A percentile compares a stretch with the other conserved stretches of the same genome.
These are phyloP conservation scores for Debaryomyces fabryi DNA, from an alignment of 1,139 yeast genomes.

Conservation along the genomic window DNA sequence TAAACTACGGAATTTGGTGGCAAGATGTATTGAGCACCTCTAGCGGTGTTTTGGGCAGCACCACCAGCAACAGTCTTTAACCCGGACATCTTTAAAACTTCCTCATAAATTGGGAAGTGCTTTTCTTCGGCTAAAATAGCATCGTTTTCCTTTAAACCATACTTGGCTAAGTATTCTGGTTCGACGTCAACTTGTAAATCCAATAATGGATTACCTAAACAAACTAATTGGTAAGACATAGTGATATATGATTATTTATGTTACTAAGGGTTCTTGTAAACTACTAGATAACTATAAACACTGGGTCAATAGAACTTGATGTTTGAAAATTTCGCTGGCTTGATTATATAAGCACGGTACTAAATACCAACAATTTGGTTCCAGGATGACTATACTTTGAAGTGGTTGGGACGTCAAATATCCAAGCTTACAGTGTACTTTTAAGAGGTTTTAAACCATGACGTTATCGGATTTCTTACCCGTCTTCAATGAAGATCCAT, in stretches of 20 bases:
- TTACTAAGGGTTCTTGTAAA: not conserved
- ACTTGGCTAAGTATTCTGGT: slow-evolving; percentile 70
- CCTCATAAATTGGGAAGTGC: slow-evolving; percentile 85
- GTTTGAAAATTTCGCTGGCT: not conserved
- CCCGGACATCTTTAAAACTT: slow-evolving; percentile 61
- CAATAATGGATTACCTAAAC: slow-evolving; percentile 68
- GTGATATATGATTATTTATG: not conserved
- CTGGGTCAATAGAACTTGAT: not conserved
- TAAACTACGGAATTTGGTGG: slow-evolving; percentile 84
- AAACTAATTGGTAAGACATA: slow-evolving; percentile 49
- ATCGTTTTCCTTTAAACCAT: slow-evolving; percentile 85
- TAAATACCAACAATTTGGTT: not conserved
- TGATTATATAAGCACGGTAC: not conserved
- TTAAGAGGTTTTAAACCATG: not conserved
- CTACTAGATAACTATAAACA: not conserved
- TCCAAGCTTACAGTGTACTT: not conserved
- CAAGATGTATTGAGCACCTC: slow-evolving; percentile 94
- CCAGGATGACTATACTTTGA: not conserved
- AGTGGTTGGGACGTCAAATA: not conserved
- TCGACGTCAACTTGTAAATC: slow-evolving; percentile 86
- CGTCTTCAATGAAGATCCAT: slow-evolving; percentile 42
- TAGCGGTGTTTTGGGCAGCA: slow-evolving; percentile 98
- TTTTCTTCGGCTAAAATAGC: slow-evolving; percentile 90
- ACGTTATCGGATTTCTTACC: slow-evolving; percentile 21
- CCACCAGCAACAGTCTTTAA: slow-evolving; percentile 93